phyloP scores from a whole-genome alignment of 768 basidiomycete genomes.

The Pleurotus eryngii region DNA sequence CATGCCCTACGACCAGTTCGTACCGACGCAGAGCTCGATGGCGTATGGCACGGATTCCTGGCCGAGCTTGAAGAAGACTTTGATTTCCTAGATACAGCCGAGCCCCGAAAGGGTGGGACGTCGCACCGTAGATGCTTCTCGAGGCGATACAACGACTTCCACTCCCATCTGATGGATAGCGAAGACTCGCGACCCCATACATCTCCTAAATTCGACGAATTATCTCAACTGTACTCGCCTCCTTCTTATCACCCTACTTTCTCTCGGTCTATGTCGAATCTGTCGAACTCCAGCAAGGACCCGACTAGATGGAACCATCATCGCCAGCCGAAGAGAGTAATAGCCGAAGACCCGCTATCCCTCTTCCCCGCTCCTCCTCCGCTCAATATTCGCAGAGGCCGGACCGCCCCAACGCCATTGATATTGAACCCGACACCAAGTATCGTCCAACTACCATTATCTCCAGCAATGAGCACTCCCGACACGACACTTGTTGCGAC shows the following conservation, averaged over 20 bases:
- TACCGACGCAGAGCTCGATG: slow-evolving; percentile 20
- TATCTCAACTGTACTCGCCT: not conserved
- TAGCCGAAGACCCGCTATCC: not conserved
- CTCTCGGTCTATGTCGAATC: slow-evolving; percentile 1
- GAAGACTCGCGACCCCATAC: not conserved
- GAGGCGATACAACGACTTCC: not conserved
- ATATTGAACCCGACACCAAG: slow-evolving; percentile 28
- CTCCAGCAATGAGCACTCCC: slow-evolving; percentile 27
- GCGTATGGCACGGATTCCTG: slow-evolving; percentile 26
- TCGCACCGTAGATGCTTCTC: slow-evolving; percentile 5
- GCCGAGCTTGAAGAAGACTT: slow-evolving; percentile 18
- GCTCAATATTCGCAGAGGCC: slow-evolving; percentile 11
- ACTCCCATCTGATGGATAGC: not conserved
- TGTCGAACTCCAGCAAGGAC: not conserved
- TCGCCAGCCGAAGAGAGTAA: slow-evolving; percentile 19
- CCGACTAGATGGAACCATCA: not conserved
- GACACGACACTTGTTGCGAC: slow-evolving; percentile 43
- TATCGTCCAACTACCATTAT: slow-evolving; percentile 28
- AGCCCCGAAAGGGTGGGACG: not conserved
- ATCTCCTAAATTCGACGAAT: not conserved
- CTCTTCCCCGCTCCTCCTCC: slow-evolving; percentile 15
- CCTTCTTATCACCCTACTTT: not conserved
- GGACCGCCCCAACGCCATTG: slow-evolving; percentile 33
- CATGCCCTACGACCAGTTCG: not conserved
- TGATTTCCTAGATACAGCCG: slow-evolving; percentile 3